Evolutionary conservation across 805 yeast genomes (phyloP), one percentile per base, ranked within the genome.

Genomic region (Cyberlindnera maritima): DNA sequence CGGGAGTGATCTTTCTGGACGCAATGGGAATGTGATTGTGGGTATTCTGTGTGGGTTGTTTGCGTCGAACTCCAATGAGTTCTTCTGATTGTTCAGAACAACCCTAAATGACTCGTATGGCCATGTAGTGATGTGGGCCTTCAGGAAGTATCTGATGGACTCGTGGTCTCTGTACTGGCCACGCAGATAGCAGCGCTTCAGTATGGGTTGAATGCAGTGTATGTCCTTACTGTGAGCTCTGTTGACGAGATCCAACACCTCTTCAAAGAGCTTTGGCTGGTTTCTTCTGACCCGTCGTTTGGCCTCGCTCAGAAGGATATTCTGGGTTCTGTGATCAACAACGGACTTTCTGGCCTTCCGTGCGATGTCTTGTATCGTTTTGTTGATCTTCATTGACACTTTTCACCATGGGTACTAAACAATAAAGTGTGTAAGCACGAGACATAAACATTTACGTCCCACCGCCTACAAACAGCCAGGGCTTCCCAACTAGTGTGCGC

Each of bases 141-240:
- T 51, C 7, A 59, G 46, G 37, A 59, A 59, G 26, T 44, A 52
- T 9, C 59, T 34, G 3, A 59, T 52, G 5, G 19, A 39, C 18
- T 50, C 52, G 29, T 57, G 56, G 25, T 57, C 57, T 26, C 54
- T 32, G 32, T 55, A 59, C 18, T 43, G 39, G 5, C 54, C 61
- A 14, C 47, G 46, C 1, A 54, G 42, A 35, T 59, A 57, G 44
- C 54, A 54, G 14, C 58, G 40, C 23, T 40, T 33, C 9, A 59
- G 33, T 0, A 57, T 41, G 1, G 55, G 51, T 19, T 48, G 54
- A 3, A 58, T 53, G 12, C 20, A 25, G 15, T 34, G 32, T 8
- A 35, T 14, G 18, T 54, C 55, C 3, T 20, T 21, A 2, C 11
- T 17, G 9, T 40, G 25, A 3, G 49, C 41, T 32, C 40, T 34